A percentile compares a stretch with the other conserved stretches of the same genome.
Evolutionary conservation across 305 asterid genomes (phyloP).

Genomic region (Fraxinus albicans): DNA sequence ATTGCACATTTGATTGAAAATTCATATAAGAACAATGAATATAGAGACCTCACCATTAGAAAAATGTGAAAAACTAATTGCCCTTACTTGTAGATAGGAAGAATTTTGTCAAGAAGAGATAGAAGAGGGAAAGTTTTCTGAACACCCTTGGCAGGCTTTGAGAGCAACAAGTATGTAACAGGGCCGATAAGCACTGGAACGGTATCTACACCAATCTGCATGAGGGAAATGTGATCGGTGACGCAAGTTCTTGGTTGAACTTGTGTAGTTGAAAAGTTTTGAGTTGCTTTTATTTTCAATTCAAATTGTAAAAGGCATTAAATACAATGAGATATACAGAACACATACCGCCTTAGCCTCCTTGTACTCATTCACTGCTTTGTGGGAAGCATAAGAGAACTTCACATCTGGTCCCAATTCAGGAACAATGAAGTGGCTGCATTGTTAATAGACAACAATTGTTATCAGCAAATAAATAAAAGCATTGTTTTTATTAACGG

Average conservation of each 20-base stretch:
- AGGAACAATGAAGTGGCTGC: constrained; percentile 48
- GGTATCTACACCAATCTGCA: constrained; percentile 78
- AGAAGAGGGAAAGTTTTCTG: constrained; percentile 66
- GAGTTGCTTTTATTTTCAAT: not conserved
- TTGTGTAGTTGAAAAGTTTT: not conserved
- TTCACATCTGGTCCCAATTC: constrained; percentile 40
- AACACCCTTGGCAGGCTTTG: constrained; percentile 83
- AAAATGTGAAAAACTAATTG: not conserved
- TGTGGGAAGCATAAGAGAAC: constrained; percentile 42
- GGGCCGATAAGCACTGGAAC: constrained; percentile 80
- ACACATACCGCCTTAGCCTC: constrained; percentile 40
- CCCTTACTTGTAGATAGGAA: constrained; percentile 74
- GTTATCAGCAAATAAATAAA: not conserved
- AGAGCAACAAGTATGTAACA: constrained; percentile 71
- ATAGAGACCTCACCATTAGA: not conserved
- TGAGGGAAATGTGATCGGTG: constrained; percentile 14
- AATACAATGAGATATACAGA: not conserved
- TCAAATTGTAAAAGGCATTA: not conserved
- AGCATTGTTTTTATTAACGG: not conserved
- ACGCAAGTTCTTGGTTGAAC: not conserved
- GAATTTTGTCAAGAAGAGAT: constrained; percentile 76
- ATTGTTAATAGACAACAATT: constrained; percentile 6
- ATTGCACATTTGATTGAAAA: constrained; percentile 12
- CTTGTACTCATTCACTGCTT: constrained; percentile 38
- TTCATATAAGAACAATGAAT: not conserved